phyloP scores from a whole-genome alignment of 129 eudicot genomes.

The Logfia minima region DNA sequence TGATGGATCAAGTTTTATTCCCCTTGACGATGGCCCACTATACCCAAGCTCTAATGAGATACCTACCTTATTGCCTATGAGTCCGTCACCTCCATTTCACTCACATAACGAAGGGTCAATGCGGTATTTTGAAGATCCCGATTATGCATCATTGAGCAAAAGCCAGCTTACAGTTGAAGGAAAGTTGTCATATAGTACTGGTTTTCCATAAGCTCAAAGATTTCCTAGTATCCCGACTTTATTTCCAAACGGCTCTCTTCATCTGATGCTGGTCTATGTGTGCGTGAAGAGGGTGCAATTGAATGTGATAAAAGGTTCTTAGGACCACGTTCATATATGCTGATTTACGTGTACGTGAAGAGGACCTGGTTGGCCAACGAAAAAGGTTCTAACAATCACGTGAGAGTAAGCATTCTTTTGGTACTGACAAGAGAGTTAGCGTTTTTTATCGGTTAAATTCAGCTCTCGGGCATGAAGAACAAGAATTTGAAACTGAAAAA shows the following conservation, averaged over 20 bases:
- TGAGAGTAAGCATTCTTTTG: conserved; percentile 19
- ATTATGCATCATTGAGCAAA: conserved; percentile 16
- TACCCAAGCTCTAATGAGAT: conserved; percentile 25
- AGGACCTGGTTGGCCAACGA: conserved; percentile 10
- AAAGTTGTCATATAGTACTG: neutral
- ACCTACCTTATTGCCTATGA: neutral
- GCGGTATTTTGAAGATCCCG: conserved; percentile 26
- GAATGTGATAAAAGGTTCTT: neutral
- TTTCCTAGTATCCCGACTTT: conserved; percentile 24
- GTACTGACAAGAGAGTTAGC: conserved; percentile 38
- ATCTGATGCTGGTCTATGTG: neutral
- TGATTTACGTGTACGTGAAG: conserved; percentile 15
- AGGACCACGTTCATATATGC: conserved; percentile 1
- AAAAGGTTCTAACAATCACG: neutral
- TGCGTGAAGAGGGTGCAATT: neutral
- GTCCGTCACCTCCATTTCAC: neutral
- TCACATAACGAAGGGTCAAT: conserved; percentile 14
- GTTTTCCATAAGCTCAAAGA: neutral
- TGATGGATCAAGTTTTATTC: conserved; percentile 22
- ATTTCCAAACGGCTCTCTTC: conserved; percentile 15
- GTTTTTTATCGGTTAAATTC: conserved; percentile 57
- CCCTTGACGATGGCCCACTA: conserved; percentile 23
- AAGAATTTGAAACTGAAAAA: conserved; percentile 15
- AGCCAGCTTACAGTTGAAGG: conserved; percentile 3
- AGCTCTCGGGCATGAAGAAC: conserved; percentile 27